phyloP scores from a whole-genome alignment of 2,329 filamentous ascomycete species.

The Trichoderma polysporum region DNA sequence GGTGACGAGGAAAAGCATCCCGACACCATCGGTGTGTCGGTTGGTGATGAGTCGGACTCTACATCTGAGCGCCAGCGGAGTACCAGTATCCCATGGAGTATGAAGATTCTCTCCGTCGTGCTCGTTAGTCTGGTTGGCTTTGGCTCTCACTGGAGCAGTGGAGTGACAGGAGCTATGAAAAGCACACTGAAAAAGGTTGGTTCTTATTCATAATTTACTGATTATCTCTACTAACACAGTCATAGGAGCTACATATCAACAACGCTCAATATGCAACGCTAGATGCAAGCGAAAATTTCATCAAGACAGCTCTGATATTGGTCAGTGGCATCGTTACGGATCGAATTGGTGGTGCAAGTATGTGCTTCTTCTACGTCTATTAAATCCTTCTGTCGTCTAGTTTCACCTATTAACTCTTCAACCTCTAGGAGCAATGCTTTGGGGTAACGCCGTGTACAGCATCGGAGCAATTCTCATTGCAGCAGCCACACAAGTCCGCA shows the following conservation, averaged over 20 bases:
- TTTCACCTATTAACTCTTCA: background rate
- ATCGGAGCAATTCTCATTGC: conserved; percentile 59
- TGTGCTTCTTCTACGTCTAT: conserved; percentile 9
- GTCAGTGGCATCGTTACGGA: conserved; percentile 57
- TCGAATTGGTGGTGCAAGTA: conserved; percentile 56
- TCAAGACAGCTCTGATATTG: conserved; percentile 57
- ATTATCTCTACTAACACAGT: background rate
- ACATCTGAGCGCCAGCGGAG: background rate
- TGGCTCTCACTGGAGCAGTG: conserved; percentile 59
- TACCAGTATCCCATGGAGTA: conserved; percentile 3
- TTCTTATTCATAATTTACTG: background rate
- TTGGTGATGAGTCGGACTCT: background rate
- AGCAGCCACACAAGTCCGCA: conserved; percentile 54
- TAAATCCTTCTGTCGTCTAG: no score
- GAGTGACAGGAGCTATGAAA: conserved; percentile 61
- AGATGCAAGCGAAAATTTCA: conserved; percentile 61
- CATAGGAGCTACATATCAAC: conserved; percentile 54
- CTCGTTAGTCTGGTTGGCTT: conserved; percentile 50
- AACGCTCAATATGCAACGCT: conserved; percentile 60
- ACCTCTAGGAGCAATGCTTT: conserved; percentile 50
- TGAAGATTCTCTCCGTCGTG: conserved; percentile 13
- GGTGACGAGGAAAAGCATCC: conserved; percentile 8
- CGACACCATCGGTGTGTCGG: background rate
- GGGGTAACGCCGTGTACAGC: conserved; percentile 60
- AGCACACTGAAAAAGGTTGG: conserved; percentile 56